These are phyloP conservation scores for Thelonectria discophora DNA, from an alignment of 2,329 filamentous ascomycete genomes.

Conservation along the genomic window DNA sequence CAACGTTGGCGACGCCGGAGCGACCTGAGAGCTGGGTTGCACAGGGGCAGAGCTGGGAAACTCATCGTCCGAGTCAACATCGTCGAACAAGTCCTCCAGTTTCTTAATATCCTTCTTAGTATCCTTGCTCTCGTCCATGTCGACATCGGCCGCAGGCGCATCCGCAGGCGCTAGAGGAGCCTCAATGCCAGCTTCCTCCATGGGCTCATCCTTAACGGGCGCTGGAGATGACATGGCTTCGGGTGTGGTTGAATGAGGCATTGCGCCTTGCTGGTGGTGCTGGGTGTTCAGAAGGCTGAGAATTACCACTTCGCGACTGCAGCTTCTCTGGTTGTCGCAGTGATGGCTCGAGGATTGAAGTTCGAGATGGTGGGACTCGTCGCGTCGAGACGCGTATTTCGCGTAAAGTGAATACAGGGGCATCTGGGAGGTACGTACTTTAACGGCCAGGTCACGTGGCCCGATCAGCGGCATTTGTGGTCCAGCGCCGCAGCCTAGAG, in stretches of 20 bases:
- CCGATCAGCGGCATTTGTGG: not conserved
- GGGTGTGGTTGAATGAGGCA: slow-evolving; percentile 36
- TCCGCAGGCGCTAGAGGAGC: slow-evolving; percentile 15
- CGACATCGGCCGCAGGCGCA: slow-evolving; percentile 24
- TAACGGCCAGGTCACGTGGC: not conserved
- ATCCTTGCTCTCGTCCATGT: slow-evolving; percentile 39
- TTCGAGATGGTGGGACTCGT: slow-evolving; percentile 26
- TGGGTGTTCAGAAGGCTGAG: not conserved
- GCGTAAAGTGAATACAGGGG: slow-evolving; percentile 39
- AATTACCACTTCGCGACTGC: not conserved
- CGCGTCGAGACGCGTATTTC: slow-evolving; percentile 38
- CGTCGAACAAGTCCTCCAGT: slow-evolving; percentile 67
- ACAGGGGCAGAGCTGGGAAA: slow-evolving; percentile 61
- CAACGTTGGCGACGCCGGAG: slow-evolving; percentile 57
- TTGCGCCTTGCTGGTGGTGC: slow-evolving; percentile 9
- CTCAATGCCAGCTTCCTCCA: slow-evolving; percentile 37
- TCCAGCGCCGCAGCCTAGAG: too few relatives aligned
- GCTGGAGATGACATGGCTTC: slow-evolving; percentile 41
- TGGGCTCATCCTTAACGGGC: slow-evolving; percentile 41
- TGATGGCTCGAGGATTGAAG: slow-evolving; percentile 25
- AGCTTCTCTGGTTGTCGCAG: slow-evolving; percentile 32
- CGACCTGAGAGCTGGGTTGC: slow-evolving; percentile 52
- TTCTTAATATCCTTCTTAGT: slow-evolving; percentile 57
- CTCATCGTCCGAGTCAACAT: slow-evolving; percentile 68
- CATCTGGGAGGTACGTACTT: slow-evolving; percentile 27